Evolutionary conservation across 176 grass and related monocot genomes (phyloP), one percentile per base, ranked within the genome.

Genomic region (Pharus latifolius): DNA sequence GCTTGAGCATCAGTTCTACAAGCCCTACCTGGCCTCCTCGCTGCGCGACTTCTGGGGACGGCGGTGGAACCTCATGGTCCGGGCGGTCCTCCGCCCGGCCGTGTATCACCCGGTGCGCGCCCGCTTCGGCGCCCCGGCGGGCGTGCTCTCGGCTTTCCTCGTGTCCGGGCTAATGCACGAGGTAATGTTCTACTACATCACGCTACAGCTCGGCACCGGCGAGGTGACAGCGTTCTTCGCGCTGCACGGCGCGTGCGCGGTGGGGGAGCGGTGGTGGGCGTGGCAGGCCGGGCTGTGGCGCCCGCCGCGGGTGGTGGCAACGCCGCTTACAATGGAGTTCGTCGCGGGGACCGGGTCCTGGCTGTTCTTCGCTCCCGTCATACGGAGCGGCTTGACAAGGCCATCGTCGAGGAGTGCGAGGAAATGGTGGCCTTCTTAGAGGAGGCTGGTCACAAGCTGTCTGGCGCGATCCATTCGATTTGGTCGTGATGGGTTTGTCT

Each of bases 141-240:
- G 63, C 46, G 46, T 85, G 37, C 15, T 88, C 10, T 44, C 81
- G 14, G 1, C 78, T 16, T 92, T 92, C 78, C 69, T 82, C 13
- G 85, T 92, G 20, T 92, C 85, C 2, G 89, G 89, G 59, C 56
- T 92, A 15, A 92, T 92, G 89, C 89, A 92, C 82, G 89, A 92
- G 79, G 55, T 79, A 15, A 76, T 83, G 1, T 85, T 92, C 71
- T 92, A 82, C 77, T 80, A 88, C 78, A 50, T 85, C 29, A 73
- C 80, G 33, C 7, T 49, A 4, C 24, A 12, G 24, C 19, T 17
- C 1, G 81, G 85, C 5, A 82, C 33, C 1, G 89, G 89, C 28
- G 69, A 88, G 58, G 74, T 74, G 10, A 83, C 65, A 14, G 49
- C 69, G 0, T 92, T 92, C 58, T 88, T 92, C 66, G 16, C 79